These are phyloP conservation scores for Glycine latifolia DNA, from an alignment of 306 rosid genomes.

Conservation along the genomic window DNA sequence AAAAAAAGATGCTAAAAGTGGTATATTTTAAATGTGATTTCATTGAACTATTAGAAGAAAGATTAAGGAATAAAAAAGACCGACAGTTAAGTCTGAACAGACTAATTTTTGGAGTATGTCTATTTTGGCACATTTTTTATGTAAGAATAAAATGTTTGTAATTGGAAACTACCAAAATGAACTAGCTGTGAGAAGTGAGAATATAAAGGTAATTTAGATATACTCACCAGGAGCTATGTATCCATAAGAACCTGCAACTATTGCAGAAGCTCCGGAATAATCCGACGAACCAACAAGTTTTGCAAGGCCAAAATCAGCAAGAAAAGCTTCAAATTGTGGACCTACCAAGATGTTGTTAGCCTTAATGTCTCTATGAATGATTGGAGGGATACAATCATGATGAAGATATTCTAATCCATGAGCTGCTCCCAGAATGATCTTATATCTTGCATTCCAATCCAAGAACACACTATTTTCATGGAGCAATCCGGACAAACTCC, in stretches of 20 bases:
- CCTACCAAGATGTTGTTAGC: constrained; percentile 83
- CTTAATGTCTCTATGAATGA: constrained; percentile 76
- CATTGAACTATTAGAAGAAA: background rate
- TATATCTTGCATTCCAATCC: constrained; percentile 77
- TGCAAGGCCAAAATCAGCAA: constrained; percentile 88
- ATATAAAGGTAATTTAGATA: background rate
- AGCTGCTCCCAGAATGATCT: constrained; percentile 78
- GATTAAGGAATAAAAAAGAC: background rate
- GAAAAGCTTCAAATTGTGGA: constrained; percentile 72
- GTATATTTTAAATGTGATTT: background rate
- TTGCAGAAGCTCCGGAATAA: constrained; percentile 59
- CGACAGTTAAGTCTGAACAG: background rate
- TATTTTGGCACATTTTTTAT: background rate
- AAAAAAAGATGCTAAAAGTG: too few relatives aligned
- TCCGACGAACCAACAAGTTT: constrained; percentile 65
- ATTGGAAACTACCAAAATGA: background rate
- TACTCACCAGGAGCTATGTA: constrained; percentile 27
- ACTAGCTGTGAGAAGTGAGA: background rate
- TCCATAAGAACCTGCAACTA: constrained; percentile 67
- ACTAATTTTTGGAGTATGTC: background rate
- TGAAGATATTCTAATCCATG: constrained; percentile 86
- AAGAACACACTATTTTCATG: constrained; percentile 75
- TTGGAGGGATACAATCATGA: constrained; percentile 80
- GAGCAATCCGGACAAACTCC: constrained; percentile 69
- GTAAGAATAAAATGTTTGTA: background rate